Base-by-base conservation (phyloP, 2,329 filamentous ascomycete genomes). In the Geosmithia putterillii region DNA sequence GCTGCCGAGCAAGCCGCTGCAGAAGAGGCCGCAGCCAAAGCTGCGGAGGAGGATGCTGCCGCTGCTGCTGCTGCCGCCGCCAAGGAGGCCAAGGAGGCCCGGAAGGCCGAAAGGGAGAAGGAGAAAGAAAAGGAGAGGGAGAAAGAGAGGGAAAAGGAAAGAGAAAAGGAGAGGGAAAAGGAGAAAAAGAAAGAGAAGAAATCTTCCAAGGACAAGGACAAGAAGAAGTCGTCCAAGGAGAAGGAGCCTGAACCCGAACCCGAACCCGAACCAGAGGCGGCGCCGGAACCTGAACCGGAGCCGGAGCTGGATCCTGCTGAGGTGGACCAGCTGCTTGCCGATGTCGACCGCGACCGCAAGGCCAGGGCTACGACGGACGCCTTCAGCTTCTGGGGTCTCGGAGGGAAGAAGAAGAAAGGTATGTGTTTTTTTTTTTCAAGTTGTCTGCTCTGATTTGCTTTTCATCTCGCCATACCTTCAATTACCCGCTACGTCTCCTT, bases 311-410 rank as follows among this genome's bases (percentile, higher is more conserved):
- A 43, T 22, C 42, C 42, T 2, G 42, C 19, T 14, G 58, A 70
- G 44, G 55, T 70, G 22, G 66, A 69, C 42, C 64, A 67, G 49
- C 56, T 70, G 17, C 54, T 70, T 28, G 53, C 58, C 7, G 51
- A 53, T 18, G 36, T 43, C 15, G 42, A 43, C 14, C 20, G n/a
- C 12, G 36, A 34, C n/a, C 42, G 7, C 52, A 54, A 37, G 53
- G 10, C 28, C 28, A 57, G 42, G 35, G 20, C 51, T 38, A 58
- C 63, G 44, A 53, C 52, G 37, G 64, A 70, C 45, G 56, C 70
- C 1, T 79, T 78, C 56, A 68, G 68, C 51, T 77, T 78, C 61
- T 79, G 74, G 75, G 71, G 74, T 6, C 42, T 59, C 46, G 62
- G 66, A 40, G 49, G 51, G 18, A 55, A 63, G 45, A 74, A 70